These are phyloP conservation scores for Fusarium veterinarium DNA, from an alignment of 2,329 filamentous ascomycete species.

Conservation along the genomic window DNA sequence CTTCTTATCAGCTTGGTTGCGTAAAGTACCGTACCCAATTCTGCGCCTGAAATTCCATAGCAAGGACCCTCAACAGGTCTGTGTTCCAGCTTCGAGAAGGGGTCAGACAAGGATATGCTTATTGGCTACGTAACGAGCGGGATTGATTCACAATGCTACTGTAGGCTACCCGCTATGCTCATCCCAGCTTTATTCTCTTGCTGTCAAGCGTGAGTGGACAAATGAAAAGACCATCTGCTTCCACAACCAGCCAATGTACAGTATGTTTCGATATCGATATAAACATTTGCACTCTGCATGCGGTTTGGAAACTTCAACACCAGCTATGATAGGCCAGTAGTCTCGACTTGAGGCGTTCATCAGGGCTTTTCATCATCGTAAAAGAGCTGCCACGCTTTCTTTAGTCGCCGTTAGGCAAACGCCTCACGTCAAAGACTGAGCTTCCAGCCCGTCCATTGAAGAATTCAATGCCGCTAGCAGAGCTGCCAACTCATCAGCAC, in stretches of 20 bases:
- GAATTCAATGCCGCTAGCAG: slow-evolving; percentile 6
- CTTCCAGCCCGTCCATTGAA: slow-evolving; percentile 33
- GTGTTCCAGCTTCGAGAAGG: slow-evolving; percentile 30
- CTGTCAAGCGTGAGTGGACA: not conserved
- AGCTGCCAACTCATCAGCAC: not conserved
- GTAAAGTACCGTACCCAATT: slow-evolving; percentile 4
- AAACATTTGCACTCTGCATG: slow-evolving; percentile 9
- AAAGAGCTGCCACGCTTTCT: slow-evolving; percentile 11
- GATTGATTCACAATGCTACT: slow-evolving; percentile 27
- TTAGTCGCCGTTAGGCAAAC: slow-evolving; percentile 24
- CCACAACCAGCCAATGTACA: slow-evolving; percentile 1
- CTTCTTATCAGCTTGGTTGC: slow-evolving; percentile 10
- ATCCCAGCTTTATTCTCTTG: slow-evolving; percentile 17
- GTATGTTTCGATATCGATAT: not conserved
- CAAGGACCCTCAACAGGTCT: slow-evolving; percentile 23
- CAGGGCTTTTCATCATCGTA: not conserved
- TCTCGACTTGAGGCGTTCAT: slow-evolving; percentile 14
- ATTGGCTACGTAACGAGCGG: slow-evolving; percentile 27
- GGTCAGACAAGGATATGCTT: slow-evolving; percentile 20
- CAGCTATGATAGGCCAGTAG: slow-evolving; percentile 25
- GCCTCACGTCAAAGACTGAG: slow-evolving; percentile 26
- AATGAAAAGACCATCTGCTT: slow-evolving; percentile 10
- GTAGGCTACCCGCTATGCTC: slow-evolving; percentile 19
- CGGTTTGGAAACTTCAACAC: slow-evolving; percentile 7
- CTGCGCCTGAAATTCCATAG: slow-evolving; percentile 18